Percentiles rank a stretch among this genome's conserved stretches.
Conservation (phyloP, 2,329 filamentous ascomycete species). For the Periconia digitata region DNA sequence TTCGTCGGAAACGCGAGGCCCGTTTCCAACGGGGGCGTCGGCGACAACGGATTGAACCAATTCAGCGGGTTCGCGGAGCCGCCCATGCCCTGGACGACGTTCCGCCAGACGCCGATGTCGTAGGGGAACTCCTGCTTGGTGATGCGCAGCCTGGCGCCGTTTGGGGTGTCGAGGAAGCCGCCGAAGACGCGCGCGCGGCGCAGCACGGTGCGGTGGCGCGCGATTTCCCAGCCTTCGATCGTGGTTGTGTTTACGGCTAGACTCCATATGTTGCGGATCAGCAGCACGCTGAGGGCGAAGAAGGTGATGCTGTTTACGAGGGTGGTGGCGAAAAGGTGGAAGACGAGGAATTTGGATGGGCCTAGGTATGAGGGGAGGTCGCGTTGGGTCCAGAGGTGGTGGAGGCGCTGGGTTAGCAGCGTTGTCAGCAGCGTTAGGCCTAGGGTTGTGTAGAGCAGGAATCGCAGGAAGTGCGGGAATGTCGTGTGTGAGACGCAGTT, state of each 20-base stretch:
- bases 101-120: constrained; percentile 73
- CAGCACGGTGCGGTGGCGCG: constrained; percentile 50
- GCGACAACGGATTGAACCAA: constrained; percentile 71
- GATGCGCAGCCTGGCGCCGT: constrained; percentile 57
- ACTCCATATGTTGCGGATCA: constrained; percentile 60
- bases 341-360: constrained; percentile 61
- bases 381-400: constrained; percentile 65
- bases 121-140: constrained; percentile 77
- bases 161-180: constrained; percentile 58
- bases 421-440: constrained; percentile 65
- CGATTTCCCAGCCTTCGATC: constrained; percentile 75
- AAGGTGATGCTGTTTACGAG: constrained; percentile 61
- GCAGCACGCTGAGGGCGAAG: constrained; percentile 65
- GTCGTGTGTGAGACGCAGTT: constrained; percentile 84
- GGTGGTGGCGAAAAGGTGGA: constrained; percentile 62
- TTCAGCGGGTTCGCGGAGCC: constrained; percentile 46
- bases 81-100: constrained; percentile 77
- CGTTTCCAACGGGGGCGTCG: constrained; percentile 52
- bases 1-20: constrained; percentile 70
- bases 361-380: constrained; percentile 71
- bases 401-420: constrained; percentile 63
- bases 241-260: constrained; percentile 73
- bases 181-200: constrained; percentile 53
- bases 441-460: constrained; percentile 69
- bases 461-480: constrained; percentile 80